phyloP scores from a whole-genome alignment of 2,329 filamentous ascomycete genomes.

The Alternaria infectoria region DNA sequence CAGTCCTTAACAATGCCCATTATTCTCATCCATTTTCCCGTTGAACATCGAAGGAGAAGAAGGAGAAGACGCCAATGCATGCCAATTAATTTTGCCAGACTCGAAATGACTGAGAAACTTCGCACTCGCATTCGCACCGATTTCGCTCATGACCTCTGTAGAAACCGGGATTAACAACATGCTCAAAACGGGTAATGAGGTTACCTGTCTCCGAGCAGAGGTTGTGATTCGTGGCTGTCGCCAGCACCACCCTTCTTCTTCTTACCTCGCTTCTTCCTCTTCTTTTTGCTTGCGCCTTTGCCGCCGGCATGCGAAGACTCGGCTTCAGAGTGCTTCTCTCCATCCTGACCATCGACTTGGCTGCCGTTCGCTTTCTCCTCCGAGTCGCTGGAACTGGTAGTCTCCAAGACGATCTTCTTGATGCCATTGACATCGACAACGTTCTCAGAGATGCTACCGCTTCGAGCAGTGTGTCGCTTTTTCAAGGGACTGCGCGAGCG shows the following conservation, averaged over 20 bases:
- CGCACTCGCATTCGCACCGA: slow-evolving; percentile 1
- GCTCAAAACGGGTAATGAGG: background rate
- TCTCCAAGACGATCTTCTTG: slow-evolving; percentile 76
- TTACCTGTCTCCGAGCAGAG: slow-evolving; percentile 32
- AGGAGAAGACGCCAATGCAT: background rate
- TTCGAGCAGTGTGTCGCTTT: slow-evolving; percentile 63
- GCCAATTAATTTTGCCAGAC: background rate
- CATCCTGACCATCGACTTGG: slow-evolving; percentile 31
- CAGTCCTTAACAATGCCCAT: slow-evolving; percentile 4
- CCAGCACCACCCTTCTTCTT: slow-evolving; percentile 43
- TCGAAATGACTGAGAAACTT: background rate
- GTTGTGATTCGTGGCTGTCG: slow-evolving; percentile 39
- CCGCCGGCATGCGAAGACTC: slow-evolving; percentile 28
- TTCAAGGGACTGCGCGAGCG: slow-evolving; percentile 33
- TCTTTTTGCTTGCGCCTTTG: slow-evolving; percentile 39
- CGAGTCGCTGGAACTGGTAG: slow-evolving; percentile 62
- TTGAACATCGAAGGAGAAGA: background rate
- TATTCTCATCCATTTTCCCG: background rate
- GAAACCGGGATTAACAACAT: slow-evolving; percentile 1
- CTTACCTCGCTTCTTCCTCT: slow-evolving; percentile 47
- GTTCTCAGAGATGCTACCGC: slow-evolving; percentile 80
- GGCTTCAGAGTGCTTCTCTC: slow-evolving; percentile 27
- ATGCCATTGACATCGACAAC: slow-evolving; percentile 76
- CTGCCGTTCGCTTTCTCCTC: slow-evolving; percentile 30
- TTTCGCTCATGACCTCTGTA: slow-evolving; percentile 6